These are phyloP conservation scores for Pezicula carpinea DNA, from an alignment of 2,329 filamentous ascomycete species.

Conservation along the genomic window DNA sequence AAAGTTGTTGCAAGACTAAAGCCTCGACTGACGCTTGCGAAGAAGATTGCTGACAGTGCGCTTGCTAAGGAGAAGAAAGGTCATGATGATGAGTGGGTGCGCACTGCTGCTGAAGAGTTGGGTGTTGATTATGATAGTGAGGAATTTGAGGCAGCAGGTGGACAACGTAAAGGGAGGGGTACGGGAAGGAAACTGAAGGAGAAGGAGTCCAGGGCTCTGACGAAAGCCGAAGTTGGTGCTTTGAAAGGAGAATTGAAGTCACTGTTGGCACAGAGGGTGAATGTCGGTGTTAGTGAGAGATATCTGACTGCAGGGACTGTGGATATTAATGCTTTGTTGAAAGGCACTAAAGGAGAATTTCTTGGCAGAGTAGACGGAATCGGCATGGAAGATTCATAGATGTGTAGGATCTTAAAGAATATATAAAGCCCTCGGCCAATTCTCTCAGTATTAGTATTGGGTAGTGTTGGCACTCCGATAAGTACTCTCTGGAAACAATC, in stretches of 20 bases:
- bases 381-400: slow-evolving; percentile 24
- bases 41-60: slow-evolving; percentile 76
- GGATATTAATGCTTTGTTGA: slow-evolving; percentile 70
- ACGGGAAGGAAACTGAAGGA: slow-evolving; percentile 71
- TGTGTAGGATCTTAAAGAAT: no score
- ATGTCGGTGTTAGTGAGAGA: slow-evolving; percentile 80
- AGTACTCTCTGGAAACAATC: no score
- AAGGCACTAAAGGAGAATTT: slow-evolving; percentile 52
- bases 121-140: slow-evolving; percentile 93
- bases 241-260: slow-evolving; percentile 69
- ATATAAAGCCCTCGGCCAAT: no score
- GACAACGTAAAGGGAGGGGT: slow-evolving; percentile 62
- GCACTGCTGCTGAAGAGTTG: slow-evolving; percentile 80
- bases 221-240: slow-evolving; percentile 67
- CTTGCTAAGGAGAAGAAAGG: slow-evolving; percentile 84
- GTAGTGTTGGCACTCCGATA: no score
- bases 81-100: slow-evolving; percentile 80
- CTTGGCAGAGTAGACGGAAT: slow-evolving; percentile 29
- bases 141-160: slow-evolving; percentile 63
- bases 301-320: slow-evolving; percentile 82
- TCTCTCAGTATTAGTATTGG: no score
- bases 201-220: slow-evolving; percentile 60
- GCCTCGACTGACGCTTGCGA: slow-evolving; percentile 73
- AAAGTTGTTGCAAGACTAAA: slow-evolving; percentile 73
- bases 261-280: slow-evolving; percentile 69